Base-by-base conservation (phyloP, 441 rosid genomes). In the Flueggea neowawraea region DNA sequence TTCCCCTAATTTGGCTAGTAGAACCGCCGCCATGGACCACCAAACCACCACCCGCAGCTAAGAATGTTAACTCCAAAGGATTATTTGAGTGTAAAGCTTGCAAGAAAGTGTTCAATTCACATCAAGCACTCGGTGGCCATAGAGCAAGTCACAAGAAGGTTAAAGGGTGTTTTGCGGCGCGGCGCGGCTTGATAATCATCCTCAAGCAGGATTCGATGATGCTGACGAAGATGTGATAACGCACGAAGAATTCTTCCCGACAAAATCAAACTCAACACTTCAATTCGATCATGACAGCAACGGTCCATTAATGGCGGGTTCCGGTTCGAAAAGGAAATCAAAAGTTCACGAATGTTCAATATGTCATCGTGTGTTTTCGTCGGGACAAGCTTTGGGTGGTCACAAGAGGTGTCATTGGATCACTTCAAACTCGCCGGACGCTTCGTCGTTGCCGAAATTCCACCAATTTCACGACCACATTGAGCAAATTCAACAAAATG, bases 101-200 rank as follows among this genome's bases (percentile, higher is more conserved):
- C 76, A 95, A 89, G 78, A 95, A 91, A 73, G 93, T 89, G 65
- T 95, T 95, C 75, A 80, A 84, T 73, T 95, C 99, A 31, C 99
- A 95, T 70, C 99, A 91, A 81, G 99, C 99, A 9, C 68, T 95
- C 61, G 99, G 98, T 4, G 99, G 99, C 55, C 98, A 95, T 61
- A 81, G 99, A 77, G 99, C 99, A 11, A 95, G 99, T 72, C 99
- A 95, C 80, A 91, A 95, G 79, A 95, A 95, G 62, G 99, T 95
- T 52, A 91, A 91, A 75, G 99, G 99, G 36, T 95, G 99, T 61
- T 95, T 89, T 65, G 99, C 99, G 11, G 82, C 67, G 99, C 99
- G 11, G 82, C 98, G 1, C 69, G 89, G 69, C 72, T 76, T 15
- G 86, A 82, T 39, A 81, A 75, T 3, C 67, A 67, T 14, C 48